These are phyloP conservation scores for Aeminium ludgeri DNA, from an alignment of 495 filamentous ascomycete species.

Conservation along the genomic window DNA sequence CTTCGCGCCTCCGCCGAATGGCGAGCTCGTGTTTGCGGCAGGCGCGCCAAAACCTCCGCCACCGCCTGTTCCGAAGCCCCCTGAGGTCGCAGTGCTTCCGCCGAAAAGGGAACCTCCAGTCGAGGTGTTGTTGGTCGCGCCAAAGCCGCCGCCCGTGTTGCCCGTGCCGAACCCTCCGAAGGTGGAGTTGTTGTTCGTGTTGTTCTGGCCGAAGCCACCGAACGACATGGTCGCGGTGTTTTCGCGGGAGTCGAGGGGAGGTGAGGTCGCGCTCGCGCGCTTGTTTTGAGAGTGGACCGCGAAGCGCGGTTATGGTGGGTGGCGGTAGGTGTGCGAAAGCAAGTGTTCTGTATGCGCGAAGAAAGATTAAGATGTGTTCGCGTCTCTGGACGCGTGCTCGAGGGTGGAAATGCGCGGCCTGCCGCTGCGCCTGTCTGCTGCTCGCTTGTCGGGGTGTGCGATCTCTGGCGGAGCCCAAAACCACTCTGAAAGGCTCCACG, in stretches of 20 bases:
- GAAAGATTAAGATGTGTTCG: too few species aligned
- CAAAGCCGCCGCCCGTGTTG: slow-evolving; percentile 34
- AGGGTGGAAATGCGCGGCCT: too few species aligned
- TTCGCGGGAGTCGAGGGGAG: slow-evolving; percentile 16
- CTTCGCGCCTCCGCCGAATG: slow-evolving; percentile 20
- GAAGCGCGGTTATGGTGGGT: too few species aligned
- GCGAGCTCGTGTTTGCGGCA: slow-evolving; percentile 24
- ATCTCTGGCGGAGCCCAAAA: too few species aligned
- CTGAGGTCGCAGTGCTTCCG: slow-evolving; percentile 10
- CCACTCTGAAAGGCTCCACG: too few species aligned
- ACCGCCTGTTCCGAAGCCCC: slow-evolving; percentile 18
- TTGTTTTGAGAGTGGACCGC: neutral
- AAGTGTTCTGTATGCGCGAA: too few species aligned
- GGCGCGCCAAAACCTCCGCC: slow-evolving; percentile 17
- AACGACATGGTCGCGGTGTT: slow-evolving; percentile 27
- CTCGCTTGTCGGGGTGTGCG: too few species aligned
- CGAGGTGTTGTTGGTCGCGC: slow-evolving; percentile 33
- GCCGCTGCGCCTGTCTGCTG: too few species aligned
- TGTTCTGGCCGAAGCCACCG: slow-evolving; percentile 25
- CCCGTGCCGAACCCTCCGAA: slow-evolving; percentile 39
- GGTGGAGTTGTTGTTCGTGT: slow-evolving; percentile 8
- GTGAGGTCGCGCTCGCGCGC: slow-evolving; percentile 17
- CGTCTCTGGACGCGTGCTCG: too few species aligned
- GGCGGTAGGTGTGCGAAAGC: too few species aligned
- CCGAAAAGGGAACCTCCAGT: slow-evolving; percentile 12